These are phyloP conservation scores for Colletotrichum lupini DNA, from an alignment of 2,329 filamentous ascomycete genomes.

Conservation along the genomic window DNA sequence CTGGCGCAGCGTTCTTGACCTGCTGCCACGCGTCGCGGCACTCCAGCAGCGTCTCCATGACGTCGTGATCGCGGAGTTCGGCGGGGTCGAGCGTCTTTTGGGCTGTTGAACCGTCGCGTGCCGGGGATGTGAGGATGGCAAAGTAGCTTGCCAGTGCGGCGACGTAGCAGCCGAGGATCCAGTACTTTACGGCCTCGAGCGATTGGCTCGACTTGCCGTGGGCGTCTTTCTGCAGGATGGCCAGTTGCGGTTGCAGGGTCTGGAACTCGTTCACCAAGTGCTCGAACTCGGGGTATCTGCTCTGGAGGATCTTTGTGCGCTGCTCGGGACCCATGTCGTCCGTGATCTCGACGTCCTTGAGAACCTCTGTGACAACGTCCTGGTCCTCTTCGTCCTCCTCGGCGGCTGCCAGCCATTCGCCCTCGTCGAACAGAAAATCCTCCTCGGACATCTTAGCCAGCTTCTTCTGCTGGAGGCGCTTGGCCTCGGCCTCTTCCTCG, in stretches of 20 bases:
- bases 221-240: conserved; percentile 67
- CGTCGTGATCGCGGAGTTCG: conserved; percentile 88
- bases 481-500: conserved; percentile 92
- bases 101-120: conserved; percentile 65
- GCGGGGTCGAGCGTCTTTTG: conserved; percentile 75
- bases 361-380: conserved; percentile 83
- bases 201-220: conserved; percentile 62
- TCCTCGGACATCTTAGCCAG: conserved; percentile 88
- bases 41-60: conserved; percentile 87
- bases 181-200: conserved; percentile 77
- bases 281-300: conserved; percentile 92
- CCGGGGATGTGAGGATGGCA: conserved; percentile 86
- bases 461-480: conserved; percentile 90
- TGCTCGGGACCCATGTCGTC: conserved; percentile 83
- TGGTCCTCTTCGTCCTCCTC: conserved; percentile 62
- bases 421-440: conserved; percentile 93
- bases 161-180: conserved; percentile 86
- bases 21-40: conserved; percentile 85
- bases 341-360: conserved; percentile 85
- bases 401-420: conserved; percentile 77
- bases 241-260: conserved; percentile 74
- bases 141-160: conserved; percentile 94
- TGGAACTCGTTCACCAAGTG: conserved; percentile 84
- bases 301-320: conserved; percentile 77
- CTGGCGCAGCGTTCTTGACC: conserved; percentile 72